Conservation (phyloP, 495 filamentous ascomycete genomes). For the Penicillium soppii region DNA sequence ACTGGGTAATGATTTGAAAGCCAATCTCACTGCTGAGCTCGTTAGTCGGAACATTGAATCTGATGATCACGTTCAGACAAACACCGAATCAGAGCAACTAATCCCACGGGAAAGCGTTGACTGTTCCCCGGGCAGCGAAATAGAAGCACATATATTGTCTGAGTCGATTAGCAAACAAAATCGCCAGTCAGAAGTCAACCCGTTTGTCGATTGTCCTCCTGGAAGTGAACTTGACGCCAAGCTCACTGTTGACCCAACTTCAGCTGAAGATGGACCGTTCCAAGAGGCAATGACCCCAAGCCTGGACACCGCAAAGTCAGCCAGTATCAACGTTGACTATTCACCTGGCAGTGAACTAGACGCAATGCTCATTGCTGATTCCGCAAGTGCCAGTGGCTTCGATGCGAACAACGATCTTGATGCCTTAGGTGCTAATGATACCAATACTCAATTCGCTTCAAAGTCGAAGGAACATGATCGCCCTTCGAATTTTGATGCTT, state of each 20-base stretch:
- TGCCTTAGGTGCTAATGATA: slow-evolving; percentile 47
- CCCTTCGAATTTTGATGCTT: slow-evolving; percentile 31
- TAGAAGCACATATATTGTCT: neutral
- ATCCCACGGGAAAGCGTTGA: neutral
- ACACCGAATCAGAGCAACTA: too few relatives aligned
- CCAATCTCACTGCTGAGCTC: neutral
- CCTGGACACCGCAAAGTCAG: neutral
- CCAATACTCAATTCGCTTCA: too few relatives aligned
- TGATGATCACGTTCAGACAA: neutral
- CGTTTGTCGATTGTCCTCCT: slow-evolving; percentile 13
- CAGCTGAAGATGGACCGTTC: neutral
- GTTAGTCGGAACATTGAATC: neutral
- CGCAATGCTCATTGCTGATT: slow-evolving; percentile 7
- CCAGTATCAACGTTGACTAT: slow-evolving; percentile 3
- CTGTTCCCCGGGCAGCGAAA: neutral
- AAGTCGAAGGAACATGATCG: slow-evolving; percentile 23
- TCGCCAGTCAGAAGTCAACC: neutral
- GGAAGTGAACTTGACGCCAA: slow-evolving; percentile 13
- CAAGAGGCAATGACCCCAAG: neutral
- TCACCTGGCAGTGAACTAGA: slow-evolving; percentile 13
- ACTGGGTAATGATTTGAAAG: slow-evolving; percentile 3
- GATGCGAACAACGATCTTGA: slow-evolving; percentile 40
- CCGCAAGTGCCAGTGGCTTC: neutral
- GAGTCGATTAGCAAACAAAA: neutral
- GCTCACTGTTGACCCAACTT: slow-evolving; percentile 4